A percentile compares a stretch with the other conserved stretches of the same genome.
Evolutionary conservation across 2,329 filamentous ascomycete genomes (phyloP).

Genomic region (Calcarisporium arbuscula): DNA sequence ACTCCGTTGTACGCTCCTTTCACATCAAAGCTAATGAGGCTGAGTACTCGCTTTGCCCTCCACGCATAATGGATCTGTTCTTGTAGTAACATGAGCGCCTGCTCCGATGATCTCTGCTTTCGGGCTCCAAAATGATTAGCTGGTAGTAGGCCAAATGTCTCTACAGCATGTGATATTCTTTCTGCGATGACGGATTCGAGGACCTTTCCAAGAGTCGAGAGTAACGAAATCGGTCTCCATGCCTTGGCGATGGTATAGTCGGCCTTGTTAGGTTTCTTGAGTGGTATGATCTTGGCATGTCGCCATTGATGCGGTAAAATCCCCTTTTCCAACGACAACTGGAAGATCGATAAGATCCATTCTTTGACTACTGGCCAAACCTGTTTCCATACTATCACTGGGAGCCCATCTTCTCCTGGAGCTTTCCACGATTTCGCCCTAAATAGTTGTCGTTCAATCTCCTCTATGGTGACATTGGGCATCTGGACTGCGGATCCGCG

Average conservation of each 20-base stretch:
- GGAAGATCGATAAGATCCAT: conserved; percentile 6
- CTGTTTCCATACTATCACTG: conserved; percentile 9
- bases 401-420: conserved; percentile 13
- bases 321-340: conserved; percentile 7
- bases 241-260: conserved; percentile 19
- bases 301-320: conserved; percentile 8
- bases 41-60: conserved; percentile 16
- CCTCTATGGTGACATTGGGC: conserved; percentile 13
- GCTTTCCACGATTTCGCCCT: conserved; percentile 14
- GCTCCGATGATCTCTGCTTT: background rate
- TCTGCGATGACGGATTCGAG: no score
- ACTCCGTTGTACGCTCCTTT: no score
- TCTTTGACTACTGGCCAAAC: conserved; percentile 7
- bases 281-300: conserved; percentile 20
- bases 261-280: conserved; percentile 19
- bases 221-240: conserved; percentile 19
- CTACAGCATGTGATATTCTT: no score
- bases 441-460: conserved; percentile 13
- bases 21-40: no score
- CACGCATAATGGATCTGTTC: conserved; percentile 7
- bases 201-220: no score
- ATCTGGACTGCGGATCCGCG: no score
- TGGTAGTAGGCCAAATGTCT: no score
- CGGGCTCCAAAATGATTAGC: conserved; percentile 2
- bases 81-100: conserved; percentile 3